Evolutionary conservation across 78 protist species (phyloP).

Genomic region (Dictyostelium firmibasis): DNA sequence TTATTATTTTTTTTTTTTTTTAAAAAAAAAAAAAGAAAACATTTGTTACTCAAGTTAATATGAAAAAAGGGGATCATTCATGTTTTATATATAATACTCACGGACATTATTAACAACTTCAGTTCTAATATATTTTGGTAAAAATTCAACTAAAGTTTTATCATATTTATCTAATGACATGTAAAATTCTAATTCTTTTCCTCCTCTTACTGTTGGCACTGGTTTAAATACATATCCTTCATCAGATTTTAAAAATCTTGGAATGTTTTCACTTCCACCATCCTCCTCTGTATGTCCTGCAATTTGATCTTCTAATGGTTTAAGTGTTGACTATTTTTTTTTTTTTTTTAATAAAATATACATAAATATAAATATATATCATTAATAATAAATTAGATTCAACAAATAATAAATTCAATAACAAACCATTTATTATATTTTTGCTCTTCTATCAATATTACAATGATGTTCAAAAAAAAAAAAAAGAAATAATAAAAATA

Average conservation of each 20-base stretch:
- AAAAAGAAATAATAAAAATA: not conserved
- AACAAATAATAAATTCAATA: too few relatives aligned
- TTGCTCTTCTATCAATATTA: not conserved
- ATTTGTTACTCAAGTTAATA: too few relatives aligned
- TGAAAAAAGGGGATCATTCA: too few relatives aligned
- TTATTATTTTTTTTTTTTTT: too few relatives aligned
- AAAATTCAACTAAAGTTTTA: not conserved
- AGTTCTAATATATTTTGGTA: slow-evolving; percentile 3
- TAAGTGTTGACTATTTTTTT: not conserved
- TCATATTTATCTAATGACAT: not conserved
- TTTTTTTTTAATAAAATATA: not conserved
- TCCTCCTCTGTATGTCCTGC: slow-evolving; percentile 69
- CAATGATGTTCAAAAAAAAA: not conserved
- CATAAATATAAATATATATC: not conserved
- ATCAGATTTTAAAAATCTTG: slow-evolving; percentile 32
- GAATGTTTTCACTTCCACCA: slow-evolving; percentile 52
- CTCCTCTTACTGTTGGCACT: slow-evolving; percentile 49
- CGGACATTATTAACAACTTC: not conserved
- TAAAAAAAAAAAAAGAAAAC: not conserved
- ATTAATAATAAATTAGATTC: not conserved
- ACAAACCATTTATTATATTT: not conserved
- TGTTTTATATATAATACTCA: not conserved
- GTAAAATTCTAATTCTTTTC: slow-evolving; percentile 52
- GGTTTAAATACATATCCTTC: slow-evolving; percentile 64
- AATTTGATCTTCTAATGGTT: slow-evolving; percentile 49